These are phyloP conservation scores for Penicillium sp. DNA, from an alignment of 2,329 filamentous ascomycete genomes.

Conservation along the genomic window DNA sequence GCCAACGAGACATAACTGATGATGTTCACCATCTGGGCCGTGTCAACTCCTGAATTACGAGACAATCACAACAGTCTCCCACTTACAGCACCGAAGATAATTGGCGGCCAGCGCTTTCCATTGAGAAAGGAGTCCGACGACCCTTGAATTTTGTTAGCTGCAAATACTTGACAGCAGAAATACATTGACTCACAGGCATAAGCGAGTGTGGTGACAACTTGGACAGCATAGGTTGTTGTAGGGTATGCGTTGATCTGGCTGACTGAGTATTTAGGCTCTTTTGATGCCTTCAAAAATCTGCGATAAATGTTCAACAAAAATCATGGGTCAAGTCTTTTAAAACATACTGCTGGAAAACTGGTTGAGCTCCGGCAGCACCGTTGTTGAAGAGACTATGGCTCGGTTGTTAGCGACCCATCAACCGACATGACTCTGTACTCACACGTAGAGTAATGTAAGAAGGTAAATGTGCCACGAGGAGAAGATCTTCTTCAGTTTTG, in stretches of 20 bases:
- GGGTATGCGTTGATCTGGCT: constrained; percentile 54
- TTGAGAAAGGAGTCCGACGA: constrained; percentile 60
- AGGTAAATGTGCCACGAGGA: constrained; percentile 64
- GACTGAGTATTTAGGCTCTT: constrained; percentile 45
- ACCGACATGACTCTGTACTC: constrained; percentile 7
- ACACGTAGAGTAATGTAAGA: constrained; percentile 58
- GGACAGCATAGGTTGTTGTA: constrained; percentile 57
- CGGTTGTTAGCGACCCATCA: neutral
- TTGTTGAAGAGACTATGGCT: constrained; percentile 58
- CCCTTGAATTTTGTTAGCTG: constrained; percentile 37
- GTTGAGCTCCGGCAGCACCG: constrained; percentile 50
- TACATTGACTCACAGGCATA: constrained; percentile 53
- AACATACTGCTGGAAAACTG: constrained; percentile 53
- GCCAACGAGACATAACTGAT: constrained; percentile 47
- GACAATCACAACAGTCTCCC: constrained; percentile 27
- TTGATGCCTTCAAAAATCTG: constrained; percentile 35
- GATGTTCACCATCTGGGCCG: constrained; percentile 36
- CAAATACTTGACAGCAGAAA: neutral
- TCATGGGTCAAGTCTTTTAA: neutral
- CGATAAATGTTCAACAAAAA: neutral
- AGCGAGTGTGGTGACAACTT: constrained; percentile 58
- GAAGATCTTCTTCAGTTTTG: constrained; percentile 61
- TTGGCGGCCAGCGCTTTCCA: constrained; percentile 62
- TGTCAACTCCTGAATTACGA: neutral
- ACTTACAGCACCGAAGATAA: constrained; percentile 57